Evolutionary conservation across 805 yeast species (phyloP).

Genomic region (Maudiozyma turicensis): DNA sequence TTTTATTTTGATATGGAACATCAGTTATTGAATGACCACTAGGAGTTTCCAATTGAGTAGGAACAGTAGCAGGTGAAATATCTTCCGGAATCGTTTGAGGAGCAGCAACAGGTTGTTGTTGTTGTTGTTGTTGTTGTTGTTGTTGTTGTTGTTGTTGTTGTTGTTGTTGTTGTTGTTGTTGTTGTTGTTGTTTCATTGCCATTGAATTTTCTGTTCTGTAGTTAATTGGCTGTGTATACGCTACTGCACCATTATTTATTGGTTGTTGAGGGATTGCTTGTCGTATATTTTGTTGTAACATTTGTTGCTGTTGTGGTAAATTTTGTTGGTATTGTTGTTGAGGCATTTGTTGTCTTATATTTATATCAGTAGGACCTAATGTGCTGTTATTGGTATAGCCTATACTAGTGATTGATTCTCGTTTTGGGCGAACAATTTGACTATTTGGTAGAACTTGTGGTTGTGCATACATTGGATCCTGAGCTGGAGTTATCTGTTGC

Average conservation of each 20-base stretch:
- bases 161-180: not conserved
- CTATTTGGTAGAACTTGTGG: not conserved
- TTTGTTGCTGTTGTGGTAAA: not conserved
- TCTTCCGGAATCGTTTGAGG: no score
- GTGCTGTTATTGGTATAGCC: not conserved
- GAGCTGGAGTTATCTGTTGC: no score
- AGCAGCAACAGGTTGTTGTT: not conserved
- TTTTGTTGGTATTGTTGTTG: not conserved
- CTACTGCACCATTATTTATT: no score
- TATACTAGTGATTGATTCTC: not conserved
- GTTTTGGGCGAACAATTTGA: not conserved
- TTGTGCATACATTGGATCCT: not conserved
- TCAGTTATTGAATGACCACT: not conserved
- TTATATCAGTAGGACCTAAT: not conserved
- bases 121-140: not conserved
- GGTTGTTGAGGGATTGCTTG: no score
- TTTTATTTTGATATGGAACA: not conserved
- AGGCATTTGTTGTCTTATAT: not conserved
- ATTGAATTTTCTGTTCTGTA: not conserved
- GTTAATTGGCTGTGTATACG: no score
- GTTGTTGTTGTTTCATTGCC: not conserved
- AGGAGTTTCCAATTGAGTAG: no score
- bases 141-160: not conserved
- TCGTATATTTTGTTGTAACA: no score
- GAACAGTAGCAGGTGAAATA: no score